Percentiles rank a stretch among this genome's conserved stretches.
These are phyloP conservation scores for Suillus subluteus DNA, from an alignment of 768 basidiomycete genomes.

Conservation along the genomic window DNA sequence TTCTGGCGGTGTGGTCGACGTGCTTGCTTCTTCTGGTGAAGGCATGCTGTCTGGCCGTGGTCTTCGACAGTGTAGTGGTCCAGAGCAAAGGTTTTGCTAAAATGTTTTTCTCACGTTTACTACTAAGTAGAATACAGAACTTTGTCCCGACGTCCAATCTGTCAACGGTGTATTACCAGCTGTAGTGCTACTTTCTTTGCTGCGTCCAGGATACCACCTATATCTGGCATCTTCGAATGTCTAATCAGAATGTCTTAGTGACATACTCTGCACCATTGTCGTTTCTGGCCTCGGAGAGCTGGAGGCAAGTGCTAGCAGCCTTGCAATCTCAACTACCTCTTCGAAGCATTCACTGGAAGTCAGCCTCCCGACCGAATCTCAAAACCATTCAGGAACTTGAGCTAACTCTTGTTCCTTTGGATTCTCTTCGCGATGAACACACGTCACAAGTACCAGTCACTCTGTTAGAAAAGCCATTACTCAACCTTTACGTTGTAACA, in stretches of 20 bases:
- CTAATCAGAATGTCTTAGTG: slow-evolving; percentile 59
- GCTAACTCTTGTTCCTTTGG: slow-evolving; percentile 70
- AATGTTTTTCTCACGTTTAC: slow-evolving; percentile 13
- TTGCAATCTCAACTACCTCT: slow-evolving; percentile 79
- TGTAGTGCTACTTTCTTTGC: neutral
- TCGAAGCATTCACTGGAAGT: slow-evolving; percentile 92
- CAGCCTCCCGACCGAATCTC: slow-evolving; percentile 65
- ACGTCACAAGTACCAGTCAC: slow-evolving; percentile 76
- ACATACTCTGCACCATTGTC: slow-evolving; percentile 68
- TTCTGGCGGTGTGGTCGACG: slow-evolving; percentile 40
- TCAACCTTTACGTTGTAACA: slow-evolving; percentile 83
- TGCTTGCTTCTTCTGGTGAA: slow-evolving; percentile 62
- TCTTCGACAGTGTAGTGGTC: neutral
- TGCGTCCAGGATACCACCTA: neutral
- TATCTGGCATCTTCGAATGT: slow-evolving; percentile 25
- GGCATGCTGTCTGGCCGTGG: slow-evolving; percentile 47
- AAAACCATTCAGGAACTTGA: slow-evolving; percentile 91
- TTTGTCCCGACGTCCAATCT: neutral
- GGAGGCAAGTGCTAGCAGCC: slow-evolving; percentile 68
- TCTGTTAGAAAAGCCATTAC: slow-evolving; percentile 81
- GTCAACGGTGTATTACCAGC: neutral
- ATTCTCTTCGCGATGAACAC: slow-evolving; percentile 71
- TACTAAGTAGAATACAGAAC: neutral
- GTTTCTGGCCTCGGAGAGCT: slow-evolving; percentile 71
- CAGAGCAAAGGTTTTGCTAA: slow-evolving; percentile 1